These are phyloP conservation scores for Staphylotrichum longicolle DNA, from an alignment of 495 filamentous ascomycete genomes.

Conservation along the genomic window DNA sequence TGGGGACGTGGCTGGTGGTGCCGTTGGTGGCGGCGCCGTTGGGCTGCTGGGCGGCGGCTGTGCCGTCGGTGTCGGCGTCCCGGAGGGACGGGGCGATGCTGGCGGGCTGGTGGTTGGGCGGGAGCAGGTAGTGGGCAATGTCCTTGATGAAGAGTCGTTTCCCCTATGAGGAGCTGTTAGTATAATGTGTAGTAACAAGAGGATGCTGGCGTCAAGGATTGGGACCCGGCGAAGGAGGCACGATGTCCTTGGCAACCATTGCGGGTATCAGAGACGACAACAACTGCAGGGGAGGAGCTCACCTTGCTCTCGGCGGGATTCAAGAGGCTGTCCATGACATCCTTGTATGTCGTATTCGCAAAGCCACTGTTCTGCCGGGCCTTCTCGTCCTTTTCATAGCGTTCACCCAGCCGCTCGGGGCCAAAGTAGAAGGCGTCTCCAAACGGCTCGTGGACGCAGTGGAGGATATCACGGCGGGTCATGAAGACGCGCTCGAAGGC, in stretches of 20 bases:
- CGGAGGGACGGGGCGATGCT: constrained; percentile 71
- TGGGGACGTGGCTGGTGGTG: constrained; percentile 38
- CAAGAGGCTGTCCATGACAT: constrained; percentile 70
- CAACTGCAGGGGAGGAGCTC: background rate
- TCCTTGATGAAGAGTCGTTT: constrained; percentile 98
- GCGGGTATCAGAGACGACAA: background rate
- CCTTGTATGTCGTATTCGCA: constrained; percentile 68
- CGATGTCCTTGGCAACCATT: too few relatives aligned
- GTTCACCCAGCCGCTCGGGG: constrained; percentile 73
- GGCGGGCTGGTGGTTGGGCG: constrained; percentile 64
- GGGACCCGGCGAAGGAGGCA: too few relatives aligned
- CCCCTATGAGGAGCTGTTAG: constrained; percentile 41
- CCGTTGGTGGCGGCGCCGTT: constrained; percentile 48
- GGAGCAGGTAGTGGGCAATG: constrained; percentile 84
- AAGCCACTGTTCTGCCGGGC: constrained; percentile 72
- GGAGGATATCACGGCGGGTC: constrained; percentile 76
- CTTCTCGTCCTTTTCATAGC: constrained; percentile 72
- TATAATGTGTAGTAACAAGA: background rate
- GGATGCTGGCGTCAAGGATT: too few relatives aligned
- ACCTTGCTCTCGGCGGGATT: constrained; percentile 56
- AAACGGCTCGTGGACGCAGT: constrained; percentile 91
- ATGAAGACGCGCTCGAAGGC: constrained; percentile 98
- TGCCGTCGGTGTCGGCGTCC: constrained; percentile 57
- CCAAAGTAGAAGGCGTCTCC: constrained; percentile 96
- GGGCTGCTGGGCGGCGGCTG: constrained; percentile 45